These are phyloP conservation scores for Earliella scabrosa DNA, from an alignment of 1,284 basidiomycete species.

Conservation along the genomic window DNA sequence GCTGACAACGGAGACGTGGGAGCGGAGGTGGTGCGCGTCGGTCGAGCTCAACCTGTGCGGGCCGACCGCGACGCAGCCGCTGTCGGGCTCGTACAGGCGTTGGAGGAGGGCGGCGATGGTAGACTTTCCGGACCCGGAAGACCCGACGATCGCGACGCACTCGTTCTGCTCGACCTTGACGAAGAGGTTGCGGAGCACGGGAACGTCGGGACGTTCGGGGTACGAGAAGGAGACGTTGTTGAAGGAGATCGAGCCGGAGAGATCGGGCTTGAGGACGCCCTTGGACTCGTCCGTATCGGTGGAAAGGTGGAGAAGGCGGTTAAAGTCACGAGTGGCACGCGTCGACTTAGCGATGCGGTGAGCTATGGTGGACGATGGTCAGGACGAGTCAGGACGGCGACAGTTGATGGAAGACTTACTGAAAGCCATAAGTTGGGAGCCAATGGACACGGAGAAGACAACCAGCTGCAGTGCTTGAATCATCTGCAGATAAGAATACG, in stretches of 20 bases:
- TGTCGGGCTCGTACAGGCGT: slow-evolving; percentile 80
- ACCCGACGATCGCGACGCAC: slow-evolving; percentile 86
- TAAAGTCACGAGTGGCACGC: slow-evolving; percentile 82
- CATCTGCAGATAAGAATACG: slow-evolving; percentile 87
- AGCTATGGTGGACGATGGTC: too few relatives aligned
- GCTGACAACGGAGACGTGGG: slow-evolving; percentile 84
- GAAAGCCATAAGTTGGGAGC: slow-evolving; percentile 87
- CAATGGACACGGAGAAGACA: slow-evolving; percentile 92
- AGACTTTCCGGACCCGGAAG: slow-evolving; percentile 90
- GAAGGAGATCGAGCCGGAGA: slow-evolving; percentile 72
- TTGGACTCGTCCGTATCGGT: slow-evolving; percentile 68
- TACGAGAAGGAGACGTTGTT: slow-evolving; percentile 81
- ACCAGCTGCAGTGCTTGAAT: slow-evolving; percentile 90
- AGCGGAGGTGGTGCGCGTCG: slow-evolving; percentile 77
- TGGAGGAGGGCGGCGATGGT: slow-evolving; percentile 86
- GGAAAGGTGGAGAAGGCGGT: slow-evolving; percentile 66
- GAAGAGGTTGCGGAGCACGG: slow-evolving; percentile 70
- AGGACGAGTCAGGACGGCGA: slow-evolving; percentile 17
- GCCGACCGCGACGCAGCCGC: slow-evolving; percentile 68
- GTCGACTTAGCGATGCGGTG: slow-evolving; percentile 81
- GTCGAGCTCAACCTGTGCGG: slow-evolving; percentile 53
- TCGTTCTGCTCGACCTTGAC: slow-evolving; percentile 74
- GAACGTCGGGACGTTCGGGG: slow-evolving; percentile 76
- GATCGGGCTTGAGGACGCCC: slow-evolving; percentile 67
- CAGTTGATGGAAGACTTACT: slow-evolving; percentile 55